These are phyloP conservation scores for Castanea crenata DNA, from an alignment of 306 rosid genomes.

Conservation along the genomic window DNA sequence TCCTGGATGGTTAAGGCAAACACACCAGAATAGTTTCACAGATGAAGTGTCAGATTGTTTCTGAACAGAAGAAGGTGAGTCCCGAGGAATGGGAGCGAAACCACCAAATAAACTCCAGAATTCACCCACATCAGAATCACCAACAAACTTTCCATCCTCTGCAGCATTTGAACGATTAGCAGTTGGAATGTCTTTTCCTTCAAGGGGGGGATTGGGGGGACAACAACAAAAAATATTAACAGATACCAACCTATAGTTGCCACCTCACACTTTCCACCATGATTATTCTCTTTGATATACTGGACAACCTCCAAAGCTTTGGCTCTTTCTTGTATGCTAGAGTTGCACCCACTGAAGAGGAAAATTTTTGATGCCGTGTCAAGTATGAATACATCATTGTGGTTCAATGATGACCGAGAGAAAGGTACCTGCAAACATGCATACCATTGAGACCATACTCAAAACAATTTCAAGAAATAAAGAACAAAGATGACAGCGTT, in stretches of 20 bases:
- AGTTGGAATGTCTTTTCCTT: slow-evolving; percentile 23
- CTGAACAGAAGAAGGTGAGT: slow-evolving; percentile 51
- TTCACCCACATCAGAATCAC: slow-evolving; percentile 92
- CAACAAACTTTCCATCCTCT: slow-evolving; percentile 98
- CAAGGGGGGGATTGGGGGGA: slow-evolving; percentile 1
- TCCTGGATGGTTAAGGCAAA: neutral
- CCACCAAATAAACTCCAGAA: slow-evolving; percentile 99
- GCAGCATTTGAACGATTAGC: slow-evolving; percentile 31
- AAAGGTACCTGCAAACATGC: slow-evolving; percentile 67
- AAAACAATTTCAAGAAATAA: slow-evolving; percentile 13
- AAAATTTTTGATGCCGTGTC: slow-evolving; percentile 88
- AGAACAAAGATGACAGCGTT: neutral
- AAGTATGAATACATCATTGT: slow-evolving; percentile 83
- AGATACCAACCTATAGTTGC: slow-evolving; percentile 77
- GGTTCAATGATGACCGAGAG: slow-evolving; percentile 83
- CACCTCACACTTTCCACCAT: slow-evolving; percentile 75
- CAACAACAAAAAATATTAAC: slow-evolving; percentile 8
- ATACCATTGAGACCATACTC: slow-evolving; percentile 18
- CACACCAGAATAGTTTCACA: slow-evolving; percentile 67
- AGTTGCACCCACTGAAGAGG: slow-evolving; percentile 91
- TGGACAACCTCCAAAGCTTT: slow-evolving; percentile 93
- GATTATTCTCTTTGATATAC: slow-evolving; percentile 81
- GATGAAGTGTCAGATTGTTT: slow-evolving; percentile 39
- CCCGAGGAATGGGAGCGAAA: slow-evolving; percentile 90
- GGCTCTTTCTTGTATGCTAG: slow-evolving; percentile 94